These are phyloP conservation scores for Ocimum tenuiflorum DNA, from an alignment of 257 asterid species.

Conservation along the genomic window DNA sequence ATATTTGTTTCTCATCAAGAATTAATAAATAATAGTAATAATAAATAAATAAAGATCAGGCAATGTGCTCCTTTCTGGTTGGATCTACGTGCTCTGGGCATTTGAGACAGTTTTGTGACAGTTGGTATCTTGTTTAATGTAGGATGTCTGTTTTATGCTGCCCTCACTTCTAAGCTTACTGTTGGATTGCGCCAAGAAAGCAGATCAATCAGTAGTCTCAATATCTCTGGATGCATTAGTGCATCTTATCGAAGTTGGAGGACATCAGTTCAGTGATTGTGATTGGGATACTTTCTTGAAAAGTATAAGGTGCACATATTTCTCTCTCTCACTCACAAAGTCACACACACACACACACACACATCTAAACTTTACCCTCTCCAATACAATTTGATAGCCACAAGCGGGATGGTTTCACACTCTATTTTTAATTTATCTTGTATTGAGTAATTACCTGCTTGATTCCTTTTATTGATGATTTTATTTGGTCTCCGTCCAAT, in stretches of 20 bases:
- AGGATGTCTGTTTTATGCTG: slow-evolving; percentile 98
- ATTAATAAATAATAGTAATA: too few species aligned
- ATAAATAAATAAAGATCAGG: not conserved
- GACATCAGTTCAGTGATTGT: slow-evolving; percentile 82
- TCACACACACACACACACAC: not conserved
- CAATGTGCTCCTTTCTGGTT: not conserved
- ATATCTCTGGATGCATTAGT: slow-evolving; percentile 93
- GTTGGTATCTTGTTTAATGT: slow-evolving; percentile 28
- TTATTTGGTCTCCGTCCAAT: slow-evolving; percentile 19
- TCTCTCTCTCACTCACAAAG: not conserved
- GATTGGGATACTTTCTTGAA: slow-evolving; percentile 96
- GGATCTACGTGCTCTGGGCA: slow-evolving; percentile 7
- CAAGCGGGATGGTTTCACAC: not conserved
- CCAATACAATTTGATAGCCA: not conserved
- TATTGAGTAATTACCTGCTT: slow-evolving; percentile 2
- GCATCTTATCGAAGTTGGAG: slow-evolving; percentile 98
- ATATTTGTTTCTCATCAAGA: not conserved
- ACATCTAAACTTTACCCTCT: not conserved
- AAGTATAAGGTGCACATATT: slow-evolving; percentile 65
- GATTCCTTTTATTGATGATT: slow-evolving; percentile 19
- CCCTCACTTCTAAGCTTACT: slow-evolving; percentile 86
- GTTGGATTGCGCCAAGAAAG: slow-evolving; percentile 94
- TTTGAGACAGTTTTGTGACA: slow-evolving; percentile 22
- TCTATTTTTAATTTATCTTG: not conserved
- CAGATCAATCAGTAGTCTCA: slow-evolving; percentile 92